Evolutionary conservation across 2,329 filamentous ascomycete species (phyloP).

Genomic region (Drechslera avenae): DNA sequence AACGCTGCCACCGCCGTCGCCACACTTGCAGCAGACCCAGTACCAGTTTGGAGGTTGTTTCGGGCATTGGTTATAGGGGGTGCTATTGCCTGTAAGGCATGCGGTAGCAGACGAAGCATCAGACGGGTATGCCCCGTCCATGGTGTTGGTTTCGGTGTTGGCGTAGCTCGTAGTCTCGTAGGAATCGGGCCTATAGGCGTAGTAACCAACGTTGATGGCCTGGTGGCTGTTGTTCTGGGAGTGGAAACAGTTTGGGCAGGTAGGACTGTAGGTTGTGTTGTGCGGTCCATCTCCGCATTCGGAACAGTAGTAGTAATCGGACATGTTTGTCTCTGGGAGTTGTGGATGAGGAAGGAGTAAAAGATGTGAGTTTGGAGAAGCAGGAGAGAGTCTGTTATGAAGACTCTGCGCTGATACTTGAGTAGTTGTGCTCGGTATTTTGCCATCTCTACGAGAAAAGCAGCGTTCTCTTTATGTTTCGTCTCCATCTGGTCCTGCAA

Average conservation of each 20-base stretch:
- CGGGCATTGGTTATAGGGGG: background rate
- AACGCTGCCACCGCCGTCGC: background rate
- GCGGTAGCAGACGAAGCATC: background rate
- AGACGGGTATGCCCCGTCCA: too few species aligned
- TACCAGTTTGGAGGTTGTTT: background rate
- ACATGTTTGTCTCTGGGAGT: background rate
- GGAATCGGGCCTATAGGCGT: background rate
- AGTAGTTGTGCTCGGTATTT: too few species aligned
- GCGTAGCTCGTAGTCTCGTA: background rate
- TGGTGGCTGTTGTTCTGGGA: background rate
- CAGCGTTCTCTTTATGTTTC: too few species aligned
- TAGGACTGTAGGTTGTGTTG: background rate
- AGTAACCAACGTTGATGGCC: background rate
- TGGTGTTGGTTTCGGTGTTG: too few species aligned
- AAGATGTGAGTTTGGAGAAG: too few species aligned
- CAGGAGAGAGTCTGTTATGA: too few species aligned
- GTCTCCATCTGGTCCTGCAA: too few species aligned
- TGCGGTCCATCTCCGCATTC: conserved; percentile 2
- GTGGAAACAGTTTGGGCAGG: background rate
- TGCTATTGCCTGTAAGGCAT: background rate
- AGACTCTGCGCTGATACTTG: too few species aligned
- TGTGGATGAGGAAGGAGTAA: too few species aligned
- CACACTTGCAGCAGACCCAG: conserved; percentile 1
- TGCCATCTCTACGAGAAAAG: too few species aligned
- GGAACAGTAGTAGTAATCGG: background rate